Conservation (phyloP, 2,329 filamentous ascomycete species). For the Epichloe hybrida region DNA sequence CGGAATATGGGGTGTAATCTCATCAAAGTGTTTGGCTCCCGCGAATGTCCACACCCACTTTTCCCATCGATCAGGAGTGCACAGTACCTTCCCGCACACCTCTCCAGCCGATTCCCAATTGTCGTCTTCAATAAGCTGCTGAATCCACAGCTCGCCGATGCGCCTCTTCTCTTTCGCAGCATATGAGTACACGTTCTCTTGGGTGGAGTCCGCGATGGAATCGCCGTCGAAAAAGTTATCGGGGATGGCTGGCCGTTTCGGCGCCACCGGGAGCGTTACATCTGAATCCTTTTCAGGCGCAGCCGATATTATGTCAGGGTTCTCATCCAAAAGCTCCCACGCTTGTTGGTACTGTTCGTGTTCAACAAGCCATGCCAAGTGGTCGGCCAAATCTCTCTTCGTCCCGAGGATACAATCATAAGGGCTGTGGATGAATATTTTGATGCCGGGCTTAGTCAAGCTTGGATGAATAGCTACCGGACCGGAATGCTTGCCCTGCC, state of each 20-base stretch:
- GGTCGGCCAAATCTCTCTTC: constrained; percentile 74
- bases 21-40: constrained; percentile 72
- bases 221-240: constrained; percentile 66
- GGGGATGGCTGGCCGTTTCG: constrained; percentile 23
- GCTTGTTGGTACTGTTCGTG: constrained; percentile 70
- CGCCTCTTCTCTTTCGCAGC: constrained; percentile 78
- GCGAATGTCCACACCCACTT: constrained; percentile 93
- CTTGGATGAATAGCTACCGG: constrained; percentile 34
- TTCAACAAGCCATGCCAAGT: constrained; percentile 73
- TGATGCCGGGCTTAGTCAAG: constrained; percentile 40
- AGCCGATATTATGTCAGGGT: constrained; percentile 56
- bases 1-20: constrained; percentile 77
- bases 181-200: constrained; percentile 44
- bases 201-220: constrained; percentile 41
- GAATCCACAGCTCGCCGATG: constrained; percentile 87
- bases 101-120: constrained; percentile 70
- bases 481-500: constrained; percentile 10
- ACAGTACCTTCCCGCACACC: constrained; percentile 70
- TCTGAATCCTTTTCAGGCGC: constrained; percentile 27
- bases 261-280: constrained; percentile 25
- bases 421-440: constrained; percentile 91
- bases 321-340: constrained; percentile 80
- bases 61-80: constrained; percentile 73
- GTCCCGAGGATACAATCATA: constrained; percentile 93
- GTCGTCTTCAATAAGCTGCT: constrained; percentile 61